Evolutionary conservation across 768 basidiomycete species (phyloP).

Genomic region (Suillus subaureus): DNA sequence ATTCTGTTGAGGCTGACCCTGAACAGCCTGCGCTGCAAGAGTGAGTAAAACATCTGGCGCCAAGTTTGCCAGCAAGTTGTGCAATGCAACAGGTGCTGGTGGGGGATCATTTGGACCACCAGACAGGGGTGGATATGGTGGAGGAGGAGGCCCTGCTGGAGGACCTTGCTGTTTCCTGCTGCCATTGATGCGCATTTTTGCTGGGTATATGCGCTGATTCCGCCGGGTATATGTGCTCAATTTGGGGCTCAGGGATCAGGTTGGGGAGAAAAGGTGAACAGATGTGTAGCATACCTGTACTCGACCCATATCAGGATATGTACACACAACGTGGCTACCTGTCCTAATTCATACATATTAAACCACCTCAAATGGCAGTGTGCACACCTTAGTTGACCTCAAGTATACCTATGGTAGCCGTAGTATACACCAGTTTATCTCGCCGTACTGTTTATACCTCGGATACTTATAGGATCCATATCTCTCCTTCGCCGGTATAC

Average conservation of each 20-base stretch:
- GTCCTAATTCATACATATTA: neutral
- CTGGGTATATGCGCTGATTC: too few relatives aligned
- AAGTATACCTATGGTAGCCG: too few relatives aligned
- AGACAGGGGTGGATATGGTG: neutral
- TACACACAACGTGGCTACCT: neutral
- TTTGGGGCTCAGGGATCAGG: neutral
- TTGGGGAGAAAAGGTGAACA: neutral
- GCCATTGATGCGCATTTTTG: neutral
- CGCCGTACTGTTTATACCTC: too few relatives aligned
- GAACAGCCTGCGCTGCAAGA: neutral
- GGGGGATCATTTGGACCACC: neutral
- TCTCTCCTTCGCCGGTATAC: too few relatives aligned
- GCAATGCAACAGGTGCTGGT: neutral
- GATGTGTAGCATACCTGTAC: neutral
- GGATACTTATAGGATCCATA: too few relatives aligned
- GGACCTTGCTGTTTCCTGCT: neutral
- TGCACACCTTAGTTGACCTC: too few relatives aligned
- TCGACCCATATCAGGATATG: neutral
- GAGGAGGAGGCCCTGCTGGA: neutral
- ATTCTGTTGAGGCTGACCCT: constrained; percentile 1
- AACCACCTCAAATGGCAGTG: neutral
- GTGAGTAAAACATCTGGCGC: neutral
- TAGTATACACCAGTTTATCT: too few relatives aligned
- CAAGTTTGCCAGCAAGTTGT: neutral
- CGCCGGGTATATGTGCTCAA: neutral